Conservation (phyloP, 2,329 filamentous ascomycete genomes). For the Colletotrichum euphorbiae region DNA sequence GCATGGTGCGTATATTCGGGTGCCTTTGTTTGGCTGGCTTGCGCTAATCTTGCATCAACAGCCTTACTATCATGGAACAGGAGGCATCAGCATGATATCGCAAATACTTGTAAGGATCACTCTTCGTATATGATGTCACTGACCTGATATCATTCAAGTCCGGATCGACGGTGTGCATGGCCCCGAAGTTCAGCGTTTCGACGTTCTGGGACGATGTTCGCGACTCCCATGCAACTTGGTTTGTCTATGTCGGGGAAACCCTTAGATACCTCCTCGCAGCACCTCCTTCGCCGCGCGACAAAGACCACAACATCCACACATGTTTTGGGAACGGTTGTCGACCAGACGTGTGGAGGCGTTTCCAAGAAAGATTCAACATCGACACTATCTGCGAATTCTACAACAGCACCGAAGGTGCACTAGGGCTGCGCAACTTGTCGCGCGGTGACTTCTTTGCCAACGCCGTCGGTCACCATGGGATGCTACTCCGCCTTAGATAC, state of each 20-base stretch:
- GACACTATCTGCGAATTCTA: slow-evolving; percentile 78
- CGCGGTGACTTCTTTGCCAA: slow-evolving; percentile 71
- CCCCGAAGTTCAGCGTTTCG: slow-evolving; percentile 74
- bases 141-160: slow-evolving; percentile 3
- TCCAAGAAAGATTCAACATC: slow-evolving; percentile 61
- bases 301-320: slow-evolving; percentile 65
- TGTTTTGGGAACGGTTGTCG: slow-evolving; percentile 77
- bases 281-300: slow-evolving; percentile 71
- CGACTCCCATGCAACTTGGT: slow-evolving; percentile 74
- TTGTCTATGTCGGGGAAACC: slow-evolving; percentile 84
- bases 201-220: slow-evolving; percentile 80
- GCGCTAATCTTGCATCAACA: slow-evolving; percentile 42
- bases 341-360: slow-evolving; percentile 75
- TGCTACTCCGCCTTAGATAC: slow-evolving; percentile 64
- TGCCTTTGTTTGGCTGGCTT: fast-evolving
- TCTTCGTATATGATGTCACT: slow-evolving; percentile 44
- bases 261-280: slow-evolving; percentile 78
- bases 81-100: slow-evolving; percentile 68
- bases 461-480: slow-evolving; percentile 78
- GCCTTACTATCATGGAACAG: slow-evolving; percentile 77
- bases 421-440: slow-evolving; percentile 70
- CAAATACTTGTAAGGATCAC: slow-evolving; percentile 63
- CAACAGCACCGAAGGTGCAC: slow-evolving; percentile 79
- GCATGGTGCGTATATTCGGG: background rate
- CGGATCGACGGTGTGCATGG: slow-evolving; percentile 69